phyloP scores from a whole-genome alignment of 1,284 basidiomycete genomes.

The Pseudozyma flocculosa region DNA sequence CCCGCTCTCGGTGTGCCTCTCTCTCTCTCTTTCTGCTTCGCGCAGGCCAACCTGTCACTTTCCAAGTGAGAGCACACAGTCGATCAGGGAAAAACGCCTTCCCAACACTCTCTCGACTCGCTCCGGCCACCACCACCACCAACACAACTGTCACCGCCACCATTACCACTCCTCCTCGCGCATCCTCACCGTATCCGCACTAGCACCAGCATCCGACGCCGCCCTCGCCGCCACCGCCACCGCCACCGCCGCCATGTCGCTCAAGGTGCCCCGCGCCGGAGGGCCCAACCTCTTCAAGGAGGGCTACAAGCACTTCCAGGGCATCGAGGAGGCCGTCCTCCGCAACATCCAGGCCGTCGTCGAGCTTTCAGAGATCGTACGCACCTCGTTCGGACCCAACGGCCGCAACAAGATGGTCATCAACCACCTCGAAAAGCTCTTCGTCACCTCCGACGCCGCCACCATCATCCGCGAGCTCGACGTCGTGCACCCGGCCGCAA shows the following conservation, averaged over 20 bases:
- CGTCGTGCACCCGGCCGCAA: conserved; percentile 96
- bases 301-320: conserved; percentile 72
- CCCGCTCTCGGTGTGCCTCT: too few species aligned
- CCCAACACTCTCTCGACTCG: too few species aligned
- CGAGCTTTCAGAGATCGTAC: conserved; percentile 90
- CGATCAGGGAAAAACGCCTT: too few species aligned
- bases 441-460: conserved; percentile 97
- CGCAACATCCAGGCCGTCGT: conserved; percentile 93
- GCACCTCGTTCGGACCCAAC: conserved; percentile 94
- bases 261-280: conserved; percentile 89
- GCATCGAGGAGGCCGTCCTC: conserved; percentile 79
- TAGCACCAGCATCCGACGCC: neutral
- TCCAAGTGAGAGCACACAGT: too few species aligned
- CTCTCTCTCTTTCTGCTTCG: too few species aligned
- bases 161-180: too few species aligned
- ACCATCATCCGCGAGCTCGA: conserved; percentile 98
- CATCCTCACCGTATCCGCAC: neutral
- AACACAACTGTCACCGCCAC: too few species aligned
- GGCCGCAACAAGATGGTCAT: conserved; percentile 63
- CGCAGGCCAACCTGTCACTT: too few species aligned
- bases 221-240: neutral
- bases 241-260: conserved; percentile 70
- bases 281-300: conserved; percentile 86
- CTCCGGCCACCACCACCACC: too few species aligned
- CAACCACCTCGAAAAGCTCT: conserved; percentile 82